Base-by-base conservation (phyloP, 768 basidiomycete genomes). In the Agrocybe praecox region DNA sequence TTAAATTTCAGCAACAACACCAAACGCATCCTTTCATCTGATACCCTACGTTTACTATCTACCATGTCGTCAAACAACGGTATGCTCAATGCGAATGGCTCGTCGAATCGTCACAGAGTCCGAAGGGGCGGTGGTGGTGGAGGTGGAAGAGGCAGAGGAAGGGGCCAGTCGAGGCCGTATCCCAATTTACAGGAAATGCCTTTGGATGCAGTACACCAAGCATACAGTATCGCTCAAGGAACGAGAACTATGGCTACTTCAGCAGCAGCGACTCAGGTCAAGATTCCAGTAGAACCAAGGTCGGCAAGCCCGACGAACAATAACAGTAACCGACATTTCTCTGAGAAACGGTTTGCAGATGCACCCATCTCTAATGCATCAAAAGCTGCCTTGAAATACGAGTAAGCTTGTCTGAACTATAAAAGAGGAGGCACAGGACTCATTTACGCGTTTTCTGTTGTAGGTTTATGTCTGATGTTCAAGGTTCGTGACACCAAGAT, bases 381-480 rank as follows among this genome's bases (percentile, higher is more conserved):
- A 15, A 80, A 80, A 64, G 63, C 58, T 53, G 75, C 74, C 0
- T 76, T 81, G 26, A 67, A 65, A 57, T 76, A 81, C 61, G 75
- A 80, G 75, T 80, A 63, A 51, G 78, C 63, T 7, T 50, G 14
- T 29, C 14, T 34, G 54, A 57, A 18, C 32, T 34, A 26, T 18
- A 19, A 21, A 32, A 26, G 23, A 40, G 18, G 36, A 49, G 18
- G n/a, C 17, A 17, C 8, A 22, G 8, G 33, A 34, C n/a, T 44
- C 17, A 44, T 48, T 26, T 33, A 36, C 42, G 11, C 34, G 11
- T 50, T 51, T 8, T 26, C 15, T 29, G 33, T 47, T n/a, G 21
- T 52, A 79, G 78, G 59, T 75, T 71, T 56, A 64, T 81, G 71
- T 77, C 78, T 22, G 78, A 81, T 57, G 80, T 80, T 15, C 80